phyloP scores from a whole-genome alignment of 768 basidiomycete genomes.

The Termitomyces sp. region DNA sequence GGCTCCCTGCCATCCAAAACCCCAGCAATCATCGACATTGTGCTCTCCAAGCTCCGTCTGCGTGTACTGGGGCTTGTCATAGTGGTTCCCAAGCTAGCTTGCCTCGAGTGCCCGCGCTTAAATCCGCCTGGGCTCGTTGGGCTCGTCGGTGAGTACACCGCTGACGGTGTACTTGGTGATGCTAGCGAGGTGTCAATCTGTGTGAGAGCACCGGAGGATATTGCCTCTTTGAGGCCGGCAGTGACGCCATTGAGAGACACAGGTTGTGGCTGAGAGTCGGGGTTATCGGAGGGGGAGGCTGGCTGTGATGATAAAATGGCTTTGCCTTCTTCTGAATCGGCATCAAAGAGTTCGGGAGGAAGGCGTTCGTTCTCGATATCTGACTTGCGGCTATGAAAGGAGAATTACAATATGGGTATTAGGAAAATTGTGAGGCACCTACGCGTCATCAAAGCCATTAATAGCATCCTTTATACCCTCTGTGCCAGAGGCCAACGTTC shows the following conservation, averaged over 20 bases:
- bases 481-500: conserved; percentile 77
- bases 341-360: conserved; percentile 93
- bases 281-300: conserved; percentile 47
- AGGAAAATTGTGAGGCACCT: conserved; percentile 31
- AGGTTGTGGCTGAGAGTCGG: conserved; percentile 34
- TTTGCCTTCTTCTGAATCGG: conserved; percentile 64
- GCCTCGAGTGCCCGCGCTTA: conserved; percentile 68
- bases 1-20: conserved; percentile 71
- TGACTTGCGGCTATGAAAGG: conserved; percentile 70
- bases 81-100: conserved; percentile 89
- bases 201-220: conserved; percentile 24
- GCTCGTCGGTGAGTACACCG: conserved; percentile 28
- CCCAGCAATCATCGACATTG: conserved; percentile 91
- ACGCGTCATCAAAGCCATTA: conserved; percentile 93
- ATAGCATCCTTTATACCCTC: conserved; percentile 97
- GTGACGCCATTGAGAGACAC: conserved; percentile 42
- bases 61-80: conserved; percentile 93
- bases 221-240: conserved; percentile 37
- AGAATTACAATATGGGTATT: background rate
- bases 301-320: conserved; percentile 53
- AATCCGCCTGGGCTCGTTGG: conserved; percentile 43
- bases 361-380: conserved; percentile 99
- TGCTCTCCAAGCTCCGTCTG: conserved; percentile 89
- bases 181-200: conserved; percentile 27
- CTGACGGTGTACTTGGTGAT: conserved; percentile 21